Evolutionary conservation across 208 protist genomes (phyloP).

Genomic region (Crithidia bombi): DNA sequence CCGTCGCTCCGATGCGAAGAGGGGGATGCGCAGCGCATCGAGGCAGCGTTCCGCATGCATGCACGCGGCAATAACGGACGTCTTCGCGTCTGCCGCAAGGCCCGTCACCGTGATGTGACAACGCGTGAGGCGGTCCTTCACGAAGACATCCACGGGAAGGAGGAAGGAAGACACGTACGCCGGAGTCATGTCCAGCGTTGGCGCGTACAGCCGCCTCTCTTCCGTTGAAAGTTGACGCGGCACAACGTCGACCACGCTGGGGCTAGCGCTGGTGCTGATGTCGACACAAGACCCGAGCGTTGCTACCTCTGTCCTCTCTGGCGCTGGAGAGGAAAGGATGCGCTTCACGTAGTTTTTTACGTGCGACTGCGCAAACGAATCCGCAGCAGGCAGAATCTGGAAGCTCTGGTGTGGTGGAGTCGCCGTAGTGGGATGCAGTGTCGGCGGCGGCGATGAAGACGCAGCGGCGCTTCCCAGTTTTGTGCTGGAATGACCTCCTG

Average conservation of each 20-base stretch:
- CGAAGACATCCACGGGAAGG: constrained; percentile 55
- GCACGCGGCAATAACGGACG: constrained; percentile 77
- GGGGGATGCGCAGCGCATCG: constrained; percentile 63
- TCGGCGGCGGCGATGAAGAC: too few relatives aligned
- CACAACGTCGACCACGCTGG: constrained; percentile 1
- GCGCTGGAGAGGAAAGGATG: constrained; percentile 3
- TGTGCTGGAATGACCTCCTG: too few relatives aligned
- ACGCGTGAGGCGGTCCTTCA: constrained; percentile 36
- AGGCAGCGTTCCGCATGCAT: constrained; percentile 91
- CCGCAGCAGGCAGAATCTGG: constrained; percentile 10
- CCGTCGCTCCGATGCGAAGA: constrained; percentile 55
- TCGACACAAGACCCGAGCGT: neutral
- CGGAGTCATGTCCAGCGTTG: neutral
- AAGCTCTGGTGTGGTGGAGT: neutral
- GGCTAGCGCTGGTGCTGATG: neutral
- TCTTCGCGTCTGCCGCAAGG: constrained; percentile 22
- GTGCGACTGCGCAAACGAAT: constrained; percentile 47
- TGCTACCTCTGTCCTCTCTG: neutral
- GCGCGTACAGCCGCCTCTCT: neutral
- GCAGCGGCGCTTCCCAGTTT: too few relatives aligned
- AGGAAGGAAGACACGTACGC: constrained; percentile 19
- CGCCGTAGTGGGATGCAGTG: neutral
- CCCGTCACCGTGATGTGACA: constrained; percentile 40
- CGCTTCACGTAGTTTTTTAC: constrained; percentile 52
- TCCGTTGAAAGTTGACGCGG: neutral